Base-by-base conservation (phyloP, 495 filamentous ascomycete genomes). In the Podospora conica region DNA sequence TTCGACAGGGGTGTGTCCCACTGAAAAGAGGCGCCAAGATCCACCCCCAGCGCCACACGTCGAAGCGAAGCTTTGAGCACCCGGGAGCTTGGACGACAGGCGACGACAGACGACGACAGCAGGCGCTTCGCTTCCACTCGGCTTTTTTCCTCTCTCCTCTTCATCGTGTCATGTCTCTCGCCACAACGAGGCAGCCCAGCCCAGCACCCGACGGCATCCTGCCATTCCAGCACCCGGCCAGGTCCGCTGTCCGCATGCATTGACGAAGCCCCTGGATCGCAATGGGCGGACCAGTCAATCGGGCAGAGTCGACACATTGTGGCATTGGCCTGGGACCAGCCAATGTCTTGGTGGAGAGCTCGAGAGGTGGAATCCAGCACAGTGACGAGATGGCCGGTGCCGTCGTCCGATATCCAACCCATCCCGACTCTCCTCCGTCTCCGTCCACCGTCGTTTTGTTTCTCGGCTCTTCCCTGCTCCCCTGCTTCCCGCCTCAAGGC, bases 381-480 rank as follows among this genome's bases (percentile, higher is more conserved):
- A n/a, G 40, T 48, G 40, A 48, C 40, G 40, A 48, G 40, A 6
- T n/a, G n/a, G n/a, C n/a, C 3, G 61, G 57, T 64, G 24, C 55
- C 27, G 29, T 60, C 64, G 58, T 65, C 64, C 64, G 64, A 65
- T 65, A 53, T 65, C 64, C 55, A 24, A 58, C 58, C 23, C 40
- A 65, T 31, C 18, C 53, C 18, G 11, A 28, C 59, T 18, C 9
- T 1, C 4, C 21, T 12, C 22, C 21, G 20, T 25, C 21, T 25
- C 59, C 29, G 12, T 12, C 29, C 29, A n/a, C 20, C 29, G 3
- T 40, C 10, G 1, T 24, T 48, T 21, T 63, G 33, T 48, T 48
- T 48, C 40, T 48, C 40, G 40, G 40, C 40, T 23, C 54, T n/a
- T 23, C 7, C 54, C 54, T 8, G 54, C 54, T 22, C 24, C 20